phyloP scores from a whole-genome alignment of 2,329 filamentous ascomycete species.

The Lasiodiplodia hormozganensis region DNA sequence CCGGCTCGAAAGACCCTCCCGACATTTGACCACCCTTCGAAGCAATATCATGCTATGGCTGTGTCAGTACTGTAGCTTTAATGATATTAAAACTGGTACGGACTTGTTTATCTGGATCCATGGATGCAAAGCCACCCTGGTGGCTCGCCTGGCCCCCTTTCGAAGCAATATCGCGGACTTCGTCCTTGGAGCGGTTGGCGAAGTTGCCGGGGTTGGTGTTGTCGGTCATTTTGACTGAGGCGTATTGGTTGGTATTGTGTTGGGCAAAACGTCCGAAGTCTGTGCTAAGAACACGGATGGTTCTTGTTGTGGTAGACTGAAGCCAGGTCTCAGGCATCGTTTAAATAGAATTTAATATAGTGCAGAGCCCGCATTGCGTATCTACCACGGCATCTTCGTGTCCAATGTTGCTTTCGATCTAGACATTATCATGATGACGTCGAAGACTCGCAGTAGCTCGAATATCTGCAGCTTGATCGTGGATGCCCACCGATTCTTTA shows the following conservation, averaged over 20 bases:
- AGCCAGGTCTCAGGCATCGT: too few relatives aligned
- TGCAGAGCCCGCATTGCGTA: not conserved
- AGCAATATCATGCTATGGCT: conserved; percentile 58
- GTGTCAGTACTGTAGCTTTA: not conserved
- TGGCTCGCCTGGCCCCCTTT: conserved; percentile 52
- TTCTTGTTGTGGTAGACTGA: rapidly evolving
- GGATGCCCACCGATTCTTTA: not conserved
- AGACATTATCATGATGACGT: not conserved
- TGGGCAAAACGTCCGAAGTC: not conserved
- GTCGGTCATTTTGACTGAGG: conserved; percentile 32
- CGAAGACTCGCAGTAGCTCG: not conserved
- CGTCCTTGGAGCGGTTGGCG: conserved; percentile 57
- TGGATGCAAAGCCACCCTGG: conserved; percentile 46
- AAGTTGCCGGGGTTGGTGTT: conserved; percentile 57
- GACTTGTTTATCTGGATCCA: conserved; percentile 45
- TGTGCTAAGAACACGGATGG: not conserved
- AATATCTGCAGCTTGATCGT: not conserved
- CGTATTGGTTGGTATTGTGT: not conserved
- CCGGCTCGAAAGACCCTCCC: conserved; percentile 61
- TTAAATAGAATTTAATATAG: not conserved
- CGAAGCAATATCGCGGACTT: conserved; percentile 53
- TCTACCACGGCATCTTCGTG: not conserved
- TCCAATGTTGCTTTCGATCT: not conserved
- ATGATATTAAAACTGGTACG: not conserved
- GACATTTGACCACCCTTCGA: conserved; percentile 63